Conservation (phyloP, 768 basidiomycete species). For the Trametes sanguinea region DNA sequence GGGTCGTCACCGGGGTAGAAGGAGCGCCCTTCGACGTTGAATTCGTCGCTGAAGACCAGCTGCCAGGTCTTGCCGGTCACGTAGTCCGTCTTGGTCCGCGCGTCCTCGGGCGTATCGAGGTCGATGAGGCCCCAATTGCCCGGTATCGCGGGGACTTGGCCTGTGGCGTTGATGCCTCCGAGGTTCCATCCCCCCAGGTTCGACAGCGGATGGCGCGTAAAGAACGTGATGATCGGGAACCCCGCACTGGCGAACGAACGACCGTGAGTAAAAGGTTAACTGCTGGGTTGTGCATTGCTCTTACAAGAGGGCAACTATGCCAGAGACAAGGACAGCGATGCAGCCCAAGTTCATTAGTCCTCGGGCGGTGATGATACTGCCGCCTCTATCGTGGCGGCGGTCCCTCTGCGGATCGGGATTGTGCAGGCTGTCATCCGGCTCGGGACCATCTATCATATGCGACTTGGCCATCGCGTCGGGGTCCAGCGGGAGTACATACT, state of each 20-base stretch:
- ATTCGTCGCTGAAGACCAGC: constrained; percentile 89
- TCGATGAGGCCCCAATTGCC: constrained; percentile 72
- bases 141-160: constrained; percentile 52
- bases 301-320: constrained; percentile 47
- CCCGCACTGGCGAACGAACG: constrained; percentile 37
- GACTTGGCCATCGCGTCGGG: constrained; percentile 60
- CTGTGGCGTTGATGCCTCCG: constrained; percentile 46
- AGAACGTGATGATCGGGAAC: constrained; percentile 43
- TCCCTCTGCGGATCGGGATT: constrained; percentile 50
- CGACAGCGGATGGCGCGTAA: constrained; percentile 31
- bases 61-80: constrained; percentile 65
- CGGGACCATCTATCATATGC: constrained; percentile 56
- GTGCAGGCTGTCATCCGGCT: constrained; percentile 51
- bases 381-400: constrained; percentile 35
- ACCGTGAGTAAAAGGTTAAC: background rate
- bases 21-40: constrained; percentile 74
- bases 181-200: constrained; percentile 44
- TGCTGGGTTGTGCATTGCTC: background rate
- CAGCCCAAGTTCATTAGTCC: constrained; percentile 75
- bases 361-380: constrained; percentile 53
- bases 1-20: constrained; percentile 80
- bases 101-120: constrained; percentile 58
- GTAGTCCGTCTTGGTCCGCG: constrained; percentile 53
- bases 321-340: constrained; percentile 51
- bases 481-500: constrained; percentile 70